Evolutionary conservation across 2,329 filamentous ascomycete species (phyloP), one percentile per base, ranked within the genome.

Genomic region (Alternaria consortialis): DNA sequence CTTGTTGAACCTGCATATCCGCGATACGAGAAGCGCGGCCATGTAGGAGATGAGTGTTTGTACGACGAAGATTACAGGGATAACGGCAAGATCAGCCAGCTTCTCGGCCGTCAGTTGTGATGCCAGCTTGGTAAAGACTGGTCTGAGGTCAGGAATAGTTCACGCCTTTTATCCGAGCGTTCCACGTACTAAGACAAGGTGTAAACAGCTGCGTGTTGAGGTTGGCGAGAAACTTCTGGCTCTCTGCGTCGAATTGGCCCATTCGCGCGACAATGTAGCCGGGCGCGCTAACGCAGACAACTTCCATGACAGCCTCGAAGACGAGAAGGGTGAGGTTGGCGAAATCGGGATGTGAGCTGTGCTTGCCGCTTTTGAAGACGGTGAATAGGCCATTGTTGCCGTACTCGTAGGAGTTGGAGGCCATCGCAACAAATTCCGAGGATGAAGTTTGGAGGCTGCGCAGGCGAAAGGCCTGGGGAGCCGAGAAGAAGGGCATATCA

Each of bases 191-290:
- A 66, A 99, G 88, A 79, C 95, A 98, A 67, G 95, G 95, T 31
- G 95, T 99, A 80, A 99, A 99, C 42, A 99, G 85, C 82, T 91
- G 92, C 60, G 97, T 93, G 79, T 99, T 99, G 69, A 99, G 85
- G 76, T 99, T 97, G 55, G 95, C 94, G 52, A 97, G 85, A 75
- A 99, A 96, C 80, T 97, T 98, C 79, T 99, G 95, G 78, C 94
- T 92, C 53, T 97, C 93, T 65, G 92, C 93, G 80, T 97, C 93
- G 80, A 99, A 98, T 82, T 97, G 91, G 77, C 95, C 95, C 71
- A 93, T 85, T 39, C 91, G 85, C 12, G 95, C 95, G 55, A 97
- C 89, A 65, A 99, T 90, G 80, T 97, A 99, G 29, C 95, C 95
- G 0, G 95, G 95, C 69, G 97, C 81, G 78, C 91, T 94, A 77